Base-by-base conservation (phyloP, 1,284 basidiomycete species). In the Leccinum pallidistipes region DNA sequence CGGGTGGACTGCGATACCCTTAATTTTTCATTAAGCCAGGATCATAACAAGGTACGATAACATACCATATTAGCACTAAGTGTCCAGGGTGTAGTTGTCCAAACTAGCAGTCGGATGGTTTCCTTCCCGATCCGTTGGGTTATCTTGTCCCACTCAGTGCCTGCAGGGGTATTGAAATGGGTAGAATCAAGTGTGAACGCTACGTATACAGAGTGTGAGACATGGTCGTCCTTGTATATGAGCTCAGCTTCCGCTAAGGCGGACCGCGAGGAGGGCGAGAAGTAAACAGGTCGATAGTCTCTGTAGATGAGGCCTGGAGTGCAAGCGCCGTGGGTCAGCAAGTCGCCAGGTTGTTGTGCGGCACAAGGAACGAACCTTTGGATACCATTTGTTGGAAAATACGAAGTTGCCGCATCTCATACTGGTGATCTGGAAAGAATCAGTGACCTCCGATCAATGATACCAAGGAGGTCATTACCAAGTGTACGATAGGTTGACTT, bases 61-160 rank as follows among this genome's bases (percentile, higher is more conserved):
- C 82, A 51, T 67, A 94, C 94, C 90, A 97, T 95, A 71, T 99
- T 99, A 1, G 94, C 94, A 1, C 94, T 94, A 53, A 99, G 78
- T 6, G 94, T 98, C 97, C 97, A 99, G 0, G 97, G 94, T 0
- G 97, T 99, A 0, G 97, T 99, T 1, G 97, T 99, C 97, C 97
- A 99, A n/a, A 98, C 91, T 34, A 95, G 79, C 9, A 97, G 69
- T 18, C 83, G 81, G 3, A 90, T 74, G 10, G 55, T 29, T 16
- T 73, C 67, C 6, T 65, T 57, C 6, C 69, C 58, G 12, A 72
- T 51, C 14, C 66, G 53, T 47, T 70, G 69, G 18, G 72, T 63
- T 18, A 69, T 56, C 16, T 59, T 59, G 49, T 24, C 53, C 29
- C 57, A 38, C 47, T 38, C 38, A 31, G 66, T 50, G 36, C 65